These are phyloP conservation scores for Aspergillus phoenicis DNA, from an alignment of 2,329 filamentous ascomycete genomes.

Conservation along the genomic window DNA sequence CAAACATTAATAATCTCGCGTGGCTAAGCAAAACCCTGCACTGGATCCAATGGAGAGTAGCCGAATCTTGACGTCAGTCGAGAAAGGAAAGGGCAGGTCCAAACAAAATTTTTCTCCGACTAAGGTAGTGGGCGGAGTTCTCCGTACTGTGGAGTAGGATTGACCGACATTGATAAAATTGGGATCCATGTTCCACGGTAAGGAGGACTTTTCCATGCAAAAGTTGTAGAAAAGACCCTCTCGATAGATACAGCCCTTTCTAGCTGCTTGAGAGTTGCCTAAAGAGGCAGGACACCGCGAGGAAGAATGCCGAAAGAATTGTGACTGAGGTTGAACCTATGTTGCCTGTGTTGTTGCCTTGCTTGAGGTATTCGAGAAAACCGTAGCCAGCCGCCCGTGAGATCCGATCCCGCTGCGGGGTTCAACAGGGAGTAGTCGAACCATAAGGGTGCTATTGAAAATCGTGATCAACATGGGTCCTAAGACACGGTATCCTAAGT, in stretches of 20 bases:
- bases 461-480: neutral
- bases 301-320: neutral
- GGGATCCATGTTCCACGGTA: neutral
- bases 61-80: conserved; percentile 6
- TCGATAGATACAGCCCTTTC: neutral
- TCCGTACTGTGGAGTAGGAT: conserved; percentile 1
- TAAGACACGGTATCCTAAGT: neutral
- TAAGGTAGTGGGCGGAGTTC: conserved; percentile 4
- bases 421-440: neutral
- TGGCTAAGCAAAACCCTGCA: neutral
- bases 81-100: neutral
- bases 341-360: neutral
- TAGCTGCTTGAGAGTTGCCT: neutral
- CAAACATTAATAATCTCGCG: neutral
- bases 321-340: too few relatives aligned
- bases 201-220: neutral
- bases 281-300: neutral
- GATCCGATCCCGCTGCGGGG: neutral
- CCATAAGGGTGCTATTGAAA: neutral
- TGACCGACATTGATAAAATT: neutral
- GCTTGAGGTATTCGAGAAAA: neutral
- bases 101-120: neutral
- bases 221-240: neutral
- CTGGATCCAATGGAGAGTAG: neutral
- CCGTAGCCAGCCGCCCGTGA: neutral